These are phyloP conservation scores for Coelastrella sp. DNA, from an alignment of 139 green algal species.

Conservation along the genomic window DNA sequence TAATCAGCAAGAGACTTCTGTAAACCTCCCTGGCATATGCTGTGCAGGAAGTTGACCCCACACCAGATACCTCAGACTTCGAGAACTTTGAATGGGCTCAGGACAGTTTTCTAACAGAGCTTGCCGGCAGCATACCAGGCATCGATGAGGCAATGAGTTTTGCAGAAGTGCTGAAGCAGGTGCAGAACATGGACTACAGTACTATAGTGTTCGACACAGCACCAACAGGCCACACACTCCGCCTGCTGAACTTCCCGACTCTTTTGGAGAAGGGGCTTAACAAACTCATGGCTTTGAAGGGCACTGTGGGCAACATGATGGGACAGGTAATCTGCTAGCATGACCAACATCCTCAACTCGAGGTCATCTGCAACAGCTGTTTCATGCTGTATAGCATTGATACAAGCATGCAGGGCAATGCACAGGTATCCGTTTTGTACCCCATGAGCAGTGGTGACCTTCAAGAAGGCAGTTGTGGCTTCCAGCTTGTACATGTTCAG, in stretches of 20 bases:
- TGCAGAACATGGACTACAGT: constrained; percentile 95
- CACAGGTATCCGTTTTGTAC: too few species aligned
- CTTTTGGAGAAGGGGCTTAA: constrained; percentile 94
- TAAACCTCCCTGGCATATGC: neutral
- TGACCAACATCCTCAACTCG: too few species aligned
- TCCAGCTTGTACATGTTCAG: too few species aligned
- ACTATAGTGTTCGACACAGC: constrained; percentile 98
- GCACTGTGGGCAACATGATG: constrained; percentile 83
- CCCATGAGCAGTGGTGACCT: too few species aligned
- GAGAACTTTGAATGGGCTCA: constrained; percentile 69
- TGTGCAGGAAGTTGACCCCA: constrained; percentile 94
- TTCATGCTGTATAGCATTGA: neutral
- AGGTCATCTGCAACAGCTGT: constrained; percentile 53
- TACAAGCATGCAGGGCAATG: too few species aligned
- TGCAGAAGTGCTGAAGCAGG: constrained; percentile 98
- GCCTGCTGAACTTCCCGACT: constrained; percentile 95
- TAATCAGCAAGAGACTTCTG: neutral
- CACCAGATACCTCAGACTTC: constrained; percentile 76
- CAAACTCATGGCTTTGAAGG: constrained; percentile 91
- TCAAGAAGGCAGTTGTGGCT: too few species aligned
- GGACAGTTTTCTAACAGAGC: constrained; percentile 84
- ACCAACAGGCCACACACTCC: constrained; percentile 94
- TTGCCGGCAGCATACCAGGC: constrained; percentile 91
- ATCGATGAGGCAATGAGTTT: constrained; percentile 99
- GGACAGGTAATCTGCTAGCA: constrained; percentile 58